Conservation (phyloP, 1,284 basidiomycete genomes). For the Rhodotorula sp. region DNA sequence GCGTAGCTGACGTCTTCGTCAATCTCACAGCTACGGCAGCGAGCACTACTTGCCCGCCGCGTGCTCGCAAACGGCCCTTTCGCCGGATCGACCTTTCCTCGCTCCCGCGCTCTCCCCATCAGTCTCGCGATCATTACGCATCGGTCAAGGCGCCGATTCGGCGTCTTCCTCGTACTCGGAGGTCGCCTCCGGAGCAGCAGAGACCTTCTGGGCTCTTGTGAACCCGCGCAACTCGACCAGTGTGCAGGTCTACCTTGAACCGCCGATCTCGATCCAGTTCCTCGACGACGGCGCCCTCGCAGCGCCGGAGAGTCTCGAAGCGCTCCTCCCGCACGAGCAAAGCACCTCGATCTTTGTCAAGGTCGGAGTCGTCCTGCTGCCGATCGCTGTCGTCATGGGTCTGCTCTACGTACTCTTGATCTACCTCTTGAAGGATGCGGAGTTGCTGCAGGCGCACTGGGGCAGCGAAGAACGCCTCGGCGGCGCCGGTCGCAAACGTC, state of each 20-base stretch:
- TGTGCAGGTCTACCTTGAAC: slow-evolving; percentile 76
- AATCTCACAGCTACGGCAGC: slow-evolving; percentile 32
- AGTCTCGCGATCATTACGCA: slow-evolving; percentile 28
- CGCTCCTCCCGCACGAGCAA: slow-evolving; percentile 44
- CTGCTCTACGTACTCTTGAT: slow-evolving; percentile 74
- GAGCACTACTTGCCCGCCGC: slow-evolving; percentile 46
- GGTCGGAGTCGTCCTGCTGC: slow-evolving; percentile 76
- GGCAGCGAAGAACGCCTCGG: slow-evolving; percentile 43
- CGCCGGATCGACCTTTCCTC: slow-evolving; percentile 34
- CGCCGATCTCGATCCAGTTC: slow-evolving; percentile 58
- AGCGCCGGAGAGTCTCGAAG: slow-evolving; percentile 50
- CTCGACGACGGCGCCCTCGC: slow-evolving; percentile 42
- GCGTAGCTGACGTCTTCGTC: not conserved
- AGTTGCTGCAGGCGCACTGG: slow-evolving; percentile 70
- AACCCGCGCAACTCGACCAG: slow-evolving; percentile 69
- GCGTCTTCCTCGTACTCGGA: slow-evolving; percentile 8
- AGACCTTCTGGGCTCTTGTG: slow-evolving; percentile 70
- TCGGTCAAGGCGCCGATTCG: slow-evolving; percentile 35
- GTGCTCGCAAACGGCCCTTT: slow-evolving; percentile 42
- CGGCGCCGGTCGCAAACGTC: slow-evolving; percentile 53
- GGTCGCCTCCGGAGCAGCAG: slow-evolving; percentile 40
- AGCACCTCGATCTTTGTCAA: slow-evolving; percentile 61
- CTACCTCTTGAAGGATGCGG: slow-evolving; percentile 89
- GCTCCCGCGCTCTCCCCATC: slow-evolving; percentile 31
- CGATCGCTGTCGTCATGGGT: slow-evolving; percentile 74